Percentiles rank a stretch among this genome's conserved stretches.
phyloP scores from a whole-genome alignment of 2,329 filamentous ascomycete species.

The Aspergillus felis region DNA sequence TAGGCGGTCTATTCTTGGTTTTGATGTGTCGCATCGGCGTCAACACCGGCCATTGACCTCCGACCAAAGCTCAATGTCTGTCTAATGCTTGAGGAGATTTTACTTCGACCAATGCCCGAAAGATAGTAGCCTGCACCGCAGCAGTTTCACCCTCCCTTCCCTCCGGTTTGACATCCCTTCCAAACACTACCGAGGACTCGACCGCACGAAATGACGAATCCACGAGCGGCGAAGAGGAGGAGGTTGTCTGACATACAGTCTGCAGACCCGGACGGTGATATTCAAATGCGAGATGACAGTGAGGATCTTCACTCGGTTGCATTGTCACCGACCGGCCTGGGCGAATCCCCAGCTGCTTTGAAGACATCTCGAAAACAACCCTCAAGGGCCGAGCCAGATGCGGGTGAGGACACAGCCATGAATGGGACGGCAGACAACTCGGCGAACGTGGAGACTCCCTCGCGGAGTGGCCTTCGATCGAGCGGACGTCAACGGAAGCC shows the following conservation, averaged over 20 bases:
- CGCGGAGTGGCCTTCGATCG: conserved; percentile 25
- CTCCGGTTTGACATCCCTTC: background rate
- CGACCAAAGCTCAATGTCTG: background rate
- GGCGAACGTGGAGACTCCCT: conserved; percentile 18
- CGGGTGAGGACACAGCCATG: conserved; percentile 3
- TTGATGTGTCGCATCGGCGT: background rate
- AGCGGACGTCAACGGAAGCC: conserved; percentile 35
- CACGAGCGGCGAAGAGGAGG: conserved; percentile 34
- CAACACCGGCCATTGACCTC: background rate
- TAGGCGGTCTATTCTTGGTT: background rate
- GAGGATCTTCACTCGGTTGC: conserved; percentile 12
- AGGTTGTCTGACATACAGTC: conserved; percentile 27
- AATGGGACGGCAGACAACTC: conserved; percentile 7
- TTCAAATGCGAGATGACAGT: conserved; percentile 22
- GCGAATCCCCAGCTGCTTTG: conserved; percentile 9
- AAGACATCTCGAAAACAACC: conserved; percentile 24
- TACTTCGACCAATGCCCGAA: background rate
- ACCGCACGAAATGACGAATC: conserved; percentile 26
- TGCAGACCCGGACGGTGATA: conserved; percentile 29
- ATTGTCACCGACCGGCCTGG: conserved; percentile 14
- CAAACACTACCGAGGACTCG: background rate
- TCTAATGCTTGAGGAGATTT: background rate
- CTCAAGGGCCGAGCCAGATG: conserved; percentile 9
- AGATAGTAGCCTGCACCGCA: background rate
- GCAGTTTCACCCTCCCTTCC: background rate